Evolutionary conservation across 495 filamentous ascomycete species (phyloP).

Genomic region (Aspergillus baeticus): DNA sequence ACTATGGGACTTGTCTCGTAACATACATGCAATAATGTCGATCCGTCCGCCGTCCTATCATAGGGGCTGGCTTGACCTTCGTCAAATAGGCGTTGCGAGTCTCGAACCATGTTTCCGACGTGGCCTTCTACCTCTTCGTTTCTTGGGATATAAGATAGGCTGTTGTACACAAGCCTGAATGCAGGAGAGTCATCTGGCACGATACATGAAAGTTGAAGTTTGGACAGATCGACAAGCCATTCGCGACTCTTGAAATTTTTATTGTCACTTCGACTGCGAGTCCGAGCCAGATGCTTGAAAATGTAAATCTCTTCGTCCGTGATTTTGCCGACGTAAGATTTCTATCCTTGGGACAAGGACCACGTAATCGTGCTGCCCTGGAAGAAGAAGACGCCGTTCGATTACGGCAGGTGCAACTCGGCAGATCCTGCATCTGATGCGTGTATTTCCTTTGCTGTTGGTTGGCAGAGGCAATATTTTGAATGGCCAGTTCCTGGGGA

Average conservation of each 20-base stretch:
- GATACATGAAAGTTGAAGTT: not conserved
- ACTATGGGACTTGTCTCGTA: not conserved
- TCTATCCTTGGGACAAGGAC: not conserved
- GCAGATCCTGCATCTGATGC: too few species aligned
- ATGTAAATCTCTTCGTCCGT: not conserved
- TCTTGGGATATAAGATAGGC: not conserved
- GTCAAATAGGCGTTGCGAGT: not conserved
- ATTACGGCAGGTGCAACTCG: too few species aligned
- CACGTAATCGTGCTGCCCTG: not conserved
- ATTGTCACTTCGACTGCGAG: not conserved
- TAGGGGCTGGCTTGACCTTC: not conserved
- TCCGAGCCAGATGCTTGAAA: not conserved
- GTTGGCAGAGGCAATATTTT: too few species aligned
- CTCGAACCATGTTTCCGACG: too few species aligned
- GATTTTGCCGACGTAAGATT: not conserved
- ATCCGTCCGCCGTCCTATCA: not conserved
- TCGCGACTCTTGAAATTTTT: not conserved
- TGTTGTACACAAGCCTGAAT: not conserved
- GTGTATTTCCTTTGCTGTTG: too few species aligned
- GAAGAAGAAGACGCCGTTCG: too few species aligned
- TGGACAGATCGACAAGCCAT: not conserved
- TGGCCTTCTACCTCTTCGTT: not conserved
- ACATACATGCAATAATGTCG: not conserved
- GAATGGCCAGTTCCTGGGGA: too few species aligned
- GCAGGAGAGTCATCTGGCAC: not conserved